Conservation (phyloP, 2,329 filamentous ascomycete species). For the Uncinocarpus reesii region DNA sequence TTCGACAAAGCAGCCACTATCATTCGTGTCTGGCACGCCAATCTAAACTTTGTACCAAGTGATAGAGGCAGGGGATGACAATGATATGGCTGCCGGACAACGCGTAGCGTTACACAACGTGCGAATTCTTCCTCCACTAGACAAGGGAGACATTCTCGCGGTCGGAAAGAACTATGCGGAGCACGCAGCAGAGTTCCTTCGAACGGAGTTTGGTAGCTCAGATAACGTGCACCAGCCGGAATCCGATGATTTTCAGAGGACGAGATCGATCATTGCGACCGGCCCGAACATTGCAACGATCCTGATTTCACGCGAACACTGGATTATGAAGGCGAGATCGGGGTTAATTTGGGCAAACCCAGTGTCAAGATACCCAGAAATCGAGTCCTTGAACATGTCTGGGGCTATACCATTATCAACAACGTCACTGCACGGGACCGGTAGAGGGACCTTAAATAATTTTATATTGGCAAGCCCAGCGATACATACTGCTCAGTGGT, state of each 20-base stretch:
- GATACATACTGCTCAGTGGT: constrained; percentile 50
- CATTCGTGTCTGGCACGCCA: constrained; percentile 40
- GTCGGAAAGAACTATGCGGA: constrained; percentile 50
- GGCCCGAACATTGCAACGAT: constrained; percentile 41
- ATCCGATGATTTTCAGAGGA: constrained; percentile 42
- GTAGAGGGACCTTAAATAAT: constrained; percentile 51
- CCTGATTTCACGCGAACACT: constrained; percentile 40
- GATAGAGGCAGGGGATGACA: constrained; percentile 38
- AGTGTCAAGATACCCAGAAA: constrained; percentile 37
- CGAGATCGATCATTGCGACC: constrained; percentile 44
- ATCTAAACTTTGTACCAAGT: constrained; percentile 43
- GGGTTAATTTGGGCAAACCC: constrained; percentile 45
- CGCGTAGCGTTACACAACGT: constrained; percentile 29
- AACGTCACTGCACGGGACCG: constrained; percentile 47
- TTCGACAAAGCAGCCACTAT: constrained; percentile 36
- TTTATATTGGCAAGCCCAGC: constrained; percentile 48
- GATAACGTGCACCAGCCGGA: constrained; percentile 46
- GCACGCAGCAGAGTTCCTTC: constrained; percentile 50
- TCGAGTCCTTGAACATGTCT: constrained; percentile 44
- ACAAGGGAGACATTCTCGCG: constrained; percentile 43
- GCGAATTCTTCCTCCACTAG: constrained; percentile 40
- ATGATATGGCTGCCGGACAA: constrained; percentile 30
- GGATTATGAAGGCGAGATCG: constrained; percentile 50
- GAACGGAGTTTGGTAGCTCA: constrained; percentile 44
- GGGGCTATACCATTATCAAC: constrained; percentile 50